Conservation (phyloP, 352 stramenopile species). For the Thalassiosira pacifica region DNA sequence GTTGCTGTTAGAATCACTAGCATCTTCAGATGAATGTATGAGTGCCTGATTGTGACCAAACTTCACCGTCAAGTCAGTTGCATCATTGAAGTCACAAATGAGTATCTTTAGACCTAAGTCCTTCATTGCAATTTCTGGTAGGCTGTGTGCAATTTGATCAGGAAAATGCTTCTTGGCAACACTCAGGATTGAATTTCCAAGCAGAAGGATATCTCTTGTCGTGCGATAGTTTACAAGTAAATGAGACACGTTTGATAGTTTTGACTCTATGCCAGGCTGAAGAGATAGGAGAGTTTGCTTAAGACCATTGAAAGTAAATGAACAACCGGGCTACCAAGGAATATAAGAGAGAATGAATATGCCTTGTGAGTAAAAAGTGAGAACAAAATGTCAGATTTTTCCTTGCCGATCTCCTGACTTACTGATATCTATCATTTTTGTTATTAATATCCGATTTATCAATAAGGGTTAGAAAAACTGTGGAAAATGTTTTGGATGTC, state of each 20-base stretch:
- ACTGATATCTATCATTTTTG: constrained; percentile 35
- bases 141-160: constrained; percentile 44
- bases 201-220: constrained; percentile 52
- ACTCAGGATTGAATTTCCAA: constrained; percentile 54
- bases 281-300: constrained; percentile 58
- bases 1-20: constrained; percentile 39
- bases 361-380: constrained; percentile 14
- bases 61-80: constrained; percentile 40
- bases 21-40: constrained; percentile 46
- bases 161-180: constrained; percentile 50
- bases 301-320: constrained; percentile 58
- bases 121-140: constrained; percentile 55
- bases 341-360: constrained; percentile 7
- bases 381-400: no score
- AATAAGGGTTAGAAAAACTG: neutral
- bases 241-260: constrained; percentile 52
- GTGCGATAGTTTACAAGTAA: constrained; percentile 64
- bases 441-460: constrained; percentile 13
- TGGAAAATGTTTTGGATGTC: neutral
- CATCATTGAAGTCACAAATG: constrained; percentile 38
- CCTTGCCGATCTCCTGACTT: constrained; percentile 3
- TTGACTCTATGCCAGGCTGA: constrained; percentile 39
- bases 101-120: constrained; percentile 54
- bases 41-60: constrained; percentile 58
- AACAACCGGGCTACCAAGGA: constrained; percentile 48